Evolutionary conservation across 768 basidiomycete genomes (phyloP).

Genomic region (Kwoniella dendrophila): DNA sequence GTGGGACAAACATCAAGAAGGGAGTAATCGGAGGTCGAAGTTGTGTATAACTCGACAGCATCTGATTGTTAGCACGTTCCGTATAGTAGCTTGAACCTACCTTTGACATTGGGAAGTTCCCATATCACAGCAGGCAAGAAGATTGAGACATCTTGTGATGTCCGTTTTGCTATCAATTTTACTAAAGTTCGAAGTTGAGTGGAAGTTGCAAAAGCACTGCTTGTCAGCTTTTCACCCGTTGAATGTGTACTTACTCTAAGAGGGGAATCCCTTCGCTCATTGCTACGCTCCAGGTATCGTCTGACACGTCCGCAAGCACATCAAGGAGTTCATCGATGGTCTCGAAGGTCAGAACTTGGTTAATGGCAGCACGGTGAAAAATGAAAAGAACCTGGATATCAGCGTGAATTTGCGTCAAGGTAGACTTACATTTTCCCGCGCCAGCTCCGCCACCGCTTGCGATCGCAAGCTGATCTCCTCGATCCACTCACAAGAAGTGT

Average conservation of each 20-base stretch:
- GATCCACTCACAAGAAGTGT: not conserved
- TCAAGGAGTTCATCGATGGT: conserved; percentile 2
- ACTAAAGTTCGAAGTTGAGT: conserved; percentile 1
- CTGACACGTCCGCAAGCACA: not conserved
- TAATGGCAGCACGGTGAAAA: conserved; percentile 11
- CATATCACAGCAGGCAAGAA: conserved; percentile 25
- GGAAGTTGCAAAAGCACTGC: conserved; percentile 4
- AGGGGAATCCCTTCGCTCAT: conserved; percentile 9
- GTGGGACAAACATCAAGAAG: conserved; percentile 5
- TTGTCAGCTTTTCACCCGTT: not conserved
- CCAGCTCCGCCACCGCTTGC: not conserved
- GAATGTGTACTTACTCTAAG: conserved; percentile 25
- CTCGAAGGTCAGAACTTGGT: not conserved
- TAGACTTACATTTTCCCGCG: conserved; percentile 8
- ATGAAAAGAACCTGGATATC: conserved; percentile 8
- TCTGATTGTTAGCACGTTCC: conserved; percentile 9
- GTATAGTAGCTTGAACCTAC: conserved; percentile 24
- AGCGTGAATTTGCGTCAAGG: not conserved
- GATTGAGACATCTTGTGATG: not conserved
- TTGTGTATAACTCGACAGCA: not conserved
- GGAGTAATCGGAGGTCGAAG: not conserved
- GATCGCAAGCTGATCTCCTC: too few relatives aligned
- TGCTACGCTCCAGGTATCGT: conserved; percentile 11
- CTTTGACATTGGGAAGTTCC: conserved; percentile 33
- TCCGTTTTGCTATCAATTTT: not conserved